These are phyloP conservation scores for Lepraria neglecta DNA, from an alignment of 495 filamentous ascomycete species.

Conservation along the genomic window DNA sequence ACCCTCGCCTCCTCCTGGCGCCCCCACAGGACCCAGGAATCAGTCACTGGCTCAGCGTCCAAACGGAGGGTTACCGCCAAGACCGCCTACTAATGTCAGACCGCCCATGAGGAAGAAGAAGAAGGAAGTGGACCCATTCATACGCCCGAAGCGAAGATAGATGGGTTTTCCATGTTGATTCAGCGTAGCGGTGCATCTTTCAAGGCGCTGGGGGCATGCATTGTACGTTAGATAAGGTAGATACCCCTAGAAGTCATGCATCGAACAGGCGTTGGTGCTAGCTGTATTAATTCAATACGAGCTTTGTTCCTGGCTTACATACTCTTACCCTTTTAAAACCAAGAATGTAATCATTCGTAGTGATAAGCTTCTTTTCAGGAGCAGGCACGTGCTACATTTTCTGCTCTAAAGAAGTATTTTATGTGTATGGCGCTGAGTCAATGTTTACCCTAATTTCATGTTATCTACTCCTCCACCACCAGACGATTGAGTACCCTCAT, in stretches of 20 bases:
- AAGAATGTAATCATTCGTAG: too few species aligned
- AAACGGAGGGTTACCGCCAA: neutral
- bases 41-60: slow-evolving; percentile 2
- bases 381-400: too few species aligned
- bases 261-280: neutral
- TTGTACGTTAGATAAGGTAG: neutral
- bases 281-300: too few species aligned
- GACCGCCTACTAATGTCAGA: slow-evolving; percentile 10
- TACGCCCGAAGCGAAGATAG: slow-evolving; percentile 43
- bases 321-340: too few species aligned
- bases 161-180: neutral
- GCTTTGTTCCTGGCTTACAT: neutral
- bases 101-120: slow-evolving; percentile 38
- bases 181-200: slow-evolving; percentile 1
- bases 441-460: too few species aligned
- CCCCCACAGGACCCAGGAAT: slow-evolving; percentile 15
- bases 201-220: slow-evolving; percentile 8
- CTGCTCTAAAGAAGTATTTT: too few species aligned
- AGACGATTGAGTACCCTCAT: too few species aligned
- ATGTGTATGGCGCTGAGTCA: too few species aligned
- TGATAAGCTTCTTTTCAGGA: too few species aligned
- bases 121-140: slow-evolving; percentile 48
- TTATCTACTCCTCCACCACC: too few species aligned
- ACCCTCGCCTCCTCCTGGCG: slow-evolving; percentile 33
- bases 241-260: slow-evolving; percentile 5